These are phyloP conservation scores for Pyronema omphalodes DNA, from an alignment of 495 filamentous ascomycete genomes.

Conservation along the genomic window DNA sequence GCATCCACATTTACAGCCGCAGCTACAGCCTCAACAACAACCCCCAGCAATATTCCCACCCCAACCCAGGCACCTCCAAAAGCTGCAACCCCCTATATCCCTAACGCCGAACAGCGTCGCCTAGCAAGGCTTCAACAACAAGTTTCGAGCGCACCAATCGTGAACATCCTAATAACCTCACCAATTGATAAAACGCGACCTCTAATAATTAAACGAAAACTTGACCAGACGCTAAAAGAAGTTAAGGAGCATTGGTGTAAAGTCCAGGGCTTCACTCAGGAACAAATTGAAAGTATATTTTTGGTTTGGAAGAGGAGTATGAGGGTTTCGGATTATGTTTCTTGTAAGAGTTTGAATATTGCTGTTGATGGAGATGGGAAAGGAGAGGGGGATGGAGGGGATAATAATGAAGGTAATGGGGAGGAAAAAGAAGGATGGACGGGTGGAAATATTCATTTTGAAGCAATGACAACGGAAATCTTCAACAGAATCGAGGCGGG, in stretches of 20 bases:
- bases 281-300: conserved; percentile 37
- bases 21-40: too few species aligned
- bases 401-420: conserved; percentile 23
- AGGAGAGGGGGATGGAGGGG: conserved; percentile 18
- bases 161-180: conserved; percentile 56
- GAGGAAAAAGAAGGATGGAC: conserved; percentile 26
- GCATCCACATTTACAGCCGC: too few species aligned
- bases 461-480: conserved; percentile 49
- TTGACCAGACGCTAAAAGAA: conserved; percentile 45
- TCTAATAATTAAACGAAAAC: conserved; percentile 46
- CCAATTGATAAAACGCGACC: conserved; percentile 41
- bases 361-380: conserved; percentile 28
- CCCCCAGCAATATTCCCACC: too few species aligned
- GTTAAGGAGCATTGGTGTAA: conserved; percentile 51
- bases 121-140: too few species aligned
- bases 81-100: too few species aligned
- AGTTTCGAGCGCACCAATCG: conserved; percentile 26
- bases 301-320: conserved; percentile 56
- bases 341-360: conserved; percentile 47
- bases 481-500: conserved; percentile 24
- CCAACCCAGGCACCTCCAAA: too few species aligned
- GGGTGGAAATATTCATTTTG: conserved; percentile 36
- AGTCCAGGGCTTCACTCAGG: conserved; percentile 34
- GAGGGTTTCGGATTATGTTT: conserved; percentile 53
- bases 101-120: too few species aligned